These are phyloP conservation scores for Quercus ilex DNA, from an alignment of 306 rosid genomes.

Conservation along the genomic window DNA sequence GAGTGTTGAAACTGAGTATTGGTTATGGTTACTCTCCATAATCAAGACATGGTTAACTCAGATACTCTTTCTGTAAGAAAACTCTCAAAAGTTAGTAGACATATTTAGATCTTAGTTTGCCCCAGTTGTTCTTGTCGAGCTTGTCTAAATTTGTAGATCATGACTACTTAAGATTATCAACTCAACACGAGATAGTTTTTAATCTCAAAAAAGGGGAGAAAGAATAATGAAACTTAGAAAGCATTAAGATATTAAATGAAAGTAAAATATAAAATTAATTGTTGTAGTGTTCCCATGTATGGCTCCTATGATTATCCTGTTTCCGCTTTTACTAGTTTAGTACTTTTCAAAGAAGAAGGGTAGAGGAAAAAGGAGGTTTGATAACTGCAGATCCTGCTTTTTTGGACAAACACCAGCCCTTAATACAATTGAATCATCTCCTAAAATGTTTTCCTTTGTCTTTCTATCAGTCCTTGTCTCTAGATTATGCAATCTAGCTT, in stretches of 20 bases:
- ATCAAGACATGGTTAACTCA: background rate
- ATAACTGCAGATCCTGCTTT: background rate
- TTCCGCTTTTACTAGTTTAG: background rate
- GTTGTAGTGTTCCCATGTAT: background rate
- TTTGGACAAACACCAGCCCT: background rate
- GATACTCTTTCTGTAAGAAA: background rate
- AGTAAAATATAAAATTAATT: background rate
- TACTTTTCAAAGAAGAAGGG: background rate
- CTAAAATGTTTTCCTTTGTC: background rate
- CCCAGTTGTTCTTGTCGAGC: background rate
- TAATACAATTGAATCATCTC: background rate
- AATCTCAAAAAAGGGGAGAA: background rate
- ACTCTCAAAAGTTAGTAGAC: background rate
- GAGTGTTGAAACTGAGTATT: background rate
- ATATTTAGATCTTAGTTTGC: background rate
- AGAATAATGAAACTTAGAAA: background rate
- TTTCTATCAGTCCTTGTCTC: background rate
- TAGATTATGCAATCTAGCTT: background rate
- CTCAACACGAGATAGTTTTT: background rate
- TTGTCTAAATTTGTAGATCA: background rate
- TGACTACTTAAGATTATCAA: background rate
- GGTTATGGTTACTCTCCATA: background rate
- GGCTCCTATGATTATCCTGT: background rate
- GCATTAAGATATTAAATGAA: background rate
- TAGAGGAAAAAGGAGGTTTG: background rate